Percentiles rank a stretch among this genome's conserved stretches.
Evolutionary conservation across 2,329 filamentous ascomycete species (phyloP).

Genomic region (Fusarium tricinctum): DNA sequence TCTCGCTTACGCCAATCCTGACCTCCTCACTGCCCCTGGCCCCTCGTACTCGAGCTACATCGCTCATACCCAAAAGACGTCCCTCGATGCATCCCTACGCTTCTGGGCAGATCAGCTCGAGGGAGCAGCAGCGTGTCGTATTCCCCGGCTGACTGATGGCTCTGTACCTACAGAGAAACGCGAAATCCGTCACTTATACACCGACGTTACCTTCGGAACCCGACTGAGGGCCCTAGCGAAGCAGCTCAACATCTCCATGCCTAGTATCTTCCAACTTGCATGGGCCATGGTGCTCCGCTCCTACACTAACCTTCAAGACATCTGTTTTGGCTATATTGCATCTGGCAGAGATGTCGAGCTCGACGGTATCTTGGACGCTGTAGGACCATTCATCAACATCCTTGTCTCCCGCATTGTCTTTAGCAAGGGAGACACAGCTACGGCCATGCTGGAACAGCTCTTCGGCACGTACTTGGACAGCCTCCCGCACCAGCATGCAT

Average conservation of each 20-base stretch:
- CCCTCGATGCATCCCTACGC: constrained; percentile 10
- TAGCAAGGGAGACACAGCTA: background rate
- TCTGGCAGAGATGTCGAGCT: constrained; percentile 14
- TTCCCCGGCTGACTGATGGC: constrained; percentile 11
- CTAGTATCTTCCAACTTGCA: constrained; percentile 25
- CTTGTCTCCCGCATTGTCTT: background rate
- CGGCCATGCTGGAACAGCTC: background rate
- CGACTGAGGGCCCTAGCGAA: background rate
- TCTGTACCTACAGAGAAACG: background rate
- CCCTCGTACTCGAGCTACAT: background rate
- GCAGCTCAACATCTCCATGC: constrained; percentile 8
- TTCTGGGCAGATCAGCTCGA: constrained; percentile 11
- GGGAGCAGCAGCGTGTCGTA: constrained; percentile 4
- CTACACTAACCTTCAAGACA: constrained; percentile 15
- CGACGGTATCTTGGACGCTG: constrained; percentile 2
- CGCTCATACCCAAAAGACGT: constrained; percentile 3
- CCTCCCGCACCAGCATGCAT: constrained; percentile 19
- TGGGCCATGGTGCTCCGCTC: constrained; percentile 24
- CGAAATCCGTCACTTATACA: background rate
- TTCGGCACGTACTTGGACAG: constrained; percentile 10
- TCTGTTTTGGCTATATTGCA: constrained; percentile 16
- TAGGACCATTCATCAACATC: constrained; percentile 22
- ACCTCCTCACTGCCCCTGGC: background rate
- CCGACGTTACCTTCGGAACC: background rate
- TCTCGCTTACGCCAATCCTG: background rate